Percentiles rank a stretch among this genome's conserved stretches.
phyloP scores from a whole-genome alignment of 2,329 filamentous ascomycete genomes.

The Sphaceloma murrayae region DNA sequence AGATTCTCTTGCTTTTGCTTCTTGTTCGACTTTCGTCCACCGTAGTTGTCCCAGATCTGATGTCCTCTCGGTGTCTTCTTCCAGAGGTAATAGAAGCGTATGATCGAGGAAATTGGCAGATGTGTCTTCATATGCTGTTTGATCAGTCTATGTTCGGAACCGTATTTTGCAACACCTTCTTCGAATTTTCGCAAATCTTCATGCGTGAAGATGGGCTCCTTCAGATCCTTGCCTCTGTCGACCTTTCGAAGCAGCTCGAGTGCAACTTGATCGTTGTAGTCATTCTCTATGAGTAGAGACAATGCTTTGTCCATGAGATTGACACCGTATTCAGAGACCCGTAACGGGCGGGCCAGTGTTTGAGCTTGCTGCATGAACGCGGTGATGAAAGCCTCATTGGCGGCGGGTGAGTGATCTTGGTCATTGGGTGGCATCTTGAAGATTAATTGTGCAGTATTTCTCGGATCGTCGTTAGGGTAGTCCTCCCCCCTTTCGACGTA shows the following conservation, averaged over 20 bases:
- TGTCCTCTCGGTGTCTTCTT: slow-evolving; percentile 83
- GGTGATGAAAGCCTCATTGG: slow-evolving; percentile 54
- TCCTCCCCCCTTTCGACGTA: slow-evolving; percentile 82
- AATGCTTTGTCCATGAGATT: slow-evolving; percentile 82
- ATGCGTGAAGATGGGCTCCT: slow-evolving; percentile 70
- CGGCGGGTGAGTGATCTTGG: slow-evolving; percentile 23
- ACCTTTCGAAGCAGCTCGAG: slow-evolving; percentile 59
- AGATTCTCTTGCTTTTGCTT: slow-evolving; percentile 47
- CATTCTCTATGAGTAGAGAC: slow-evolving; percentile 59
- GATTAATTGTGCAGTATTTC: slow-evolving; percentile 62
- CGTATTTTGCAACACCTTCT: slow-evolving; percentile 79
- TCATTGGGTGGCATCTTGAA: slow-evolving; percentile 56
- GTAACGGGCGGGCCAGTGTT: slow-evolving; percentile 53
- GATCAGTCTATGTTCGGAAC: slow-evolving; percentile 77
- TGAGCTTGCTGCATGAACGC: slow-evolving; percentile 66
- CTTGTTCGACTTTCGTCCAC: slow-evolving; percentile 82
- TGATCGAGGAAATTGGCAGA: slow-evolving; percentile 67
- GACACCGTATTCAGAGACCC: slow-evolving; percentile 65
- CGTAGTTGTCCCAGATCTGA: slow-evolving; percentile 82
- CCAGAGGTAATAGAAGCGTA: slow-evolving; percentile 95
- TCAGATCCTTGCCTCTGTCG: slow-evolving; percentile 61
- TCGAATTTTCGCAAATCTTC: slow-evolving; percentile 84
- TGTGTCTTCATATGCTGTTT: slow-evolving; percentile 72
- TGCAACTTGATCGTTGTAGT: slow-evolving; percentile 62
- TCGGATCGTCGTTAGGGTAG: slow-evolving; percentile 58